Conservation (phyloP, 1,284 basidiomycete species). For the Ceratobasidium sp. region DNA sequence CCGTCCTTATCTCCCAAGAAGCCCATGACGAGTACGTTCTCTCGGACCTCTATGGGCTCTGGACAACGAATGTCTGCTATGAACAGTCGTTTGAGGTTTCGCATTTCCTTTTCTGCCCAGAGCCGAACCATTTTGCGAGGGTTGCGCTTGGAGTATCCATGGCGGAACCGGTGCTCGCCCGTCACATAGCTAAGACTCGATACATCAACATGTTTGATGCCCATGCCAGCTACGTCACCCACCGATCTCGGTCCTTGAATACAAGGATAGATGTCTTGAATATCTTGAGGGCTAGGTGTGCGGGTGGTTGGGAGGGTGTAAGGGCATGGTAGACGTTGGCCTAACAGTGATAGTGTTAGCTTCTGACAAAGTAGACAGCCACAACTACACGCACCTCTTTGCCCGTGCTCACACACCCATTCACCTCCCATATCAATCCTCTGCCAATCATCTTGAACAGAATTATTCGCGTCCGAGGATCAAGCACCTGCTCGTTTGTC, state of each 20-base stretch:
- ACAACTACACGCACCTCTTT: conserved; percentile 78
- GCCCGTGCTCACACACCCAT: conserved; percentile 93
- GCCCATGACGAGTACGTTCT: conserved; percentile 97
- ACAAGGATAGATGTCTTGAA: conserved; percentile 98
- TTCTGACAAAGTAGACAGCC: neutral
- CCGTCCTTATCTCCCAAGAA: conserved; percentile 86
- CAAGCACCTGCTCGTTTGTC: conserved; percentile 93
- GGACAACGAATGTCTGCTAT: conserved; percentile 87
- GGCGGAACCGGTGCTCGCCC: conserved; percentile 89
- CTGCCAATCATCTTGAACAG: conserved; percentile 93
- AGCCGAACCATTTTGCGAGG: conserved; percentile 98
- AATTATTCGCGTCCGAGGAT: conserved; percentile 88
- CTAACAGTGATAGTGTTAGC: conserved; percentile 52
- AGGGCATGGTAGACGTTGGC: conserved; percentile 93
- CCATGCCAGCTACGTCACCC: conserved; percentile 70
- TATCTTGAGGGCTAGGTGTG: conserved; percentile 90
- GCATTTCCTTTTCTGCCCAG: conserved; percentile 99
- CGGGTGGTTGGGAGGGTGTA: conserved; percentile 59
- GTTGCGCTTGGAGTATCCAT: conserved; percentile 91
- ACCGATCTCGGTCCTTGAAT: conserved; percentile 96
- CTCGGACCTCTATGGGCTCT: conserved; percentile 89
- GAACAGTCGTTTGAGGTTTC: conserved; percentile 87
- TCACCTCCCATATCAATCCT: conserved; percentile 84
- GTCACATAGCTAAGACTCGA: conserved; percentile 55
- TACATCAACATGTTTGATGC: neutral